Percentiles rank a stretch among this genome's conserved stretches.
Evolutionary conservation across 2,329 filamentous ascomycete species (phyloP).

Genomic region (Dactylellina parvicollis): DNA sequence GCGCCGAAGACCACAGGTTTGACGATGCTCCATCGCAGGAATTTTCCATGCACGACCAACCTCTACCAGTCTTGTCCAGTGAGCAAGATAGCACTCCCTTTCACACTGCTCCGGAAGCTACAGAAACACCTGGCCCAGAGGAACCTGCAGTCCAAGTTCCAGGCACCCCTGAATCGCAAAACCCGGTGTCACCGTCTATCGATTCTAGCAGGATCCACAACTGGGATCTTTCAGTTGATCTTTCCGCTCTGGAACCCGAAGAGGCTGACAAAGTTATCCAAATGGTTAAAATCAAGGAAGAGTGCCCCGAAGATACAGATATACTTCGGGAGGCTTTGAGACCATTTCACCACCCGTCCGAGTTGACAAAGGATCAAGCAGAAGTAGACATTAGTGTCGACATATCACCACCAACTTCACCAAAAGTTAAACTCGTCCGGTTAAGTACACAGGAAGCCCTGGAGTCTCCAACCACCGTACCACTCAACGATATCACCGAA

Average conservation of each 20-base stretch:
- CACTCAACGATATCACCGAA: conserved; percentile 40
- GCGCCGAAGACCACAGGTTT: conserved; percentile 37
- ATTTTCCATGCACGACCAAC: background rate
- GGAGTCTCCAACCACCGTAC: conserved; percentile 14
- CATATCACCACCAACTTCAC: conserved; percentile 33
- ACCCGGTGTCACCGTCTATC: conserved; percentile 3
- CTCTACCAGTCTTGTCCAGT: conserved; percentile 8
- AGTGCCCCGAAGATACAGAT: conserved; percentile 40
- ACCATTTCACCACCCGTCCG: conserved; percentile 36
- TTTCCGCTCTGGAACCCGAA: conserved; percentile 24
- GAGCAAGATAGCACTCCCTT: background rate
- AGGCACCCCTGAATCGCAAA: conserved; percentile 12
- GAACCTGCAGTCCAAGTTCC: conserved; percentile 28
- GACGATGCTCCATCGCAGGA: conserved; percentile 21
- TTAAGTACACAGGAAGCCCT: conserved; percentile 44
- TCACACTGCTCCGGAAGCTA: conserved; percentile 3
- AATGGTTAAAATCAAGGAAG: conserved; percentile 44
- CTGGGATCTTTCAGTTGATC: conserved; percentile 39
- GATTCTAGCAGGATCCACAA: conserved; percentile 18
- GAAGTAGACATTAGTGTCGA: conserved; percentile 36
- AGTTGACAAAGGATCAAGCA: background rate
- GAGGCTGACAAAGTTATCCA: conserved; percentile 26
- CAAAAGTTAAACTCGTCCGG: conserved; percentile 23
- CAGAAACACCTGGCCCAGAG: background rate
- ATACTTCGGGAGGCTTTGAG: conserved; percentile 28